These are phyloP conservation scores for Lachnellula subtilissima DNA, from an alignment of 2,329 filamentous ascomycete genomes.

Conservation along the genomic window DNA sequence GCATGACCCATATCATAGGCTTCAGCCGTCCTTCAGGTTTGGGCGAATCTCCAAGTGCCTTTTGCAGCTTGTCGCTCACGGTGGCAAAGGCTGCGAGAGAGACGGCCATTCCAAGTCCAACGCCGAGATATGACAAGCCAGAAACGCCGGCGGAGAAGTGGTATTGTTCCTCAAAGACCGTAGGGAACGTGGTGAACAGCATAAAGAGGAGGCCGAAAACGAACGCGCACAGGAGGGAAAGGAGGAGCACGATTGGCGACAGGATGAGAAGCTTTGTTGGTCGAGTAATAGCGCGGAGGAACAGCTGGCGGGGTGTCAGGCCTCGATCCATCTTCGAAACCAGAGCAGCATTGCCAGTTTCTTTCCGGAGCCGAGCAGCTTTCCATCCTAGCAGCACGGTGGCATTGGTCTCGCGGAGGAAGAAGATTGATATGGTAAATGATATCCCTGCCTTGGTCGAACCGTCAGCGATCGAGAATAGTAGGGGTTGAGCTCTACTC, in stretches of 20 bases:
- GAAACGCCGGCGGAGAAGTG: conserved; percentile 30
- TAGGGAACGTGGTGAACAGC: conserved; percentile 15
- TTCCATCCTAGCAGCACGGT: conserved; percentile 43
- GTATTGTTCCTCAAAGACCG: conserved; percentile 23
- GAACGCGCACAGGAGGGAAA: conserved; percentile 44
- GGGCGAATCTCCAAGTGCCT: conserved; percentile 14
- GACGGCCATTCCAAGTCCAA: conserved; percentile 30
- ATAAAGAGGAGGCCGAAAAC: conserved; percentile 34
- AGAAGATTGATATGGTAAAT: conserved; percentile 17
- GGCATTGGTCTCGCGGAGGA: conserved; percentile 42
- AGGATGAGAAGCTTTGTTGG: conserved; percentile 36
- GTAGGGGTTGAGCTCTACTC: conserved; percentile 8
- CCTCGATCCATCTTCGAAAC: conserved; percentile 37
- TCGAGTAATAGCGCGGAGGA: conserved; percentile 34
- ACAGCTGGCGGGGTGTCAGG: conserved; percentile 28
- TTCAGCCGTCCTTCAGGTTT: conserved; percentile 39
- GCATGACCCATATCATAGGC: conserved; percentile 35
- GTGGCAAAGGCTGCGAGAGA: conserved; percentile 20
- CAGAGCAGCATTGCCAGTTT: conserved; percentile 46
- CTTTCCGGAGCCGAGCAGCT: conserved; percentile 38
- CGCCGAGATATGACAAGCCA: conserved; percentile 34
- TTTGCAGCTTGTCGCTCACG: conserved; percentile 34
- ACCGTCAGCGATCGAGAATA: conserved; percentile 6
- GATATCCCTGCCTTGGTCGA: conserved; percentile 29
- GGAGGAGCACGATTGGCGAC: conserved; percentile 33